Percentiles rank a stretch among this genome's conserved stretches.
phyloP scores from a whole-genome alignment of 106 monocot species.

The Chionographis japonica region DNA sequence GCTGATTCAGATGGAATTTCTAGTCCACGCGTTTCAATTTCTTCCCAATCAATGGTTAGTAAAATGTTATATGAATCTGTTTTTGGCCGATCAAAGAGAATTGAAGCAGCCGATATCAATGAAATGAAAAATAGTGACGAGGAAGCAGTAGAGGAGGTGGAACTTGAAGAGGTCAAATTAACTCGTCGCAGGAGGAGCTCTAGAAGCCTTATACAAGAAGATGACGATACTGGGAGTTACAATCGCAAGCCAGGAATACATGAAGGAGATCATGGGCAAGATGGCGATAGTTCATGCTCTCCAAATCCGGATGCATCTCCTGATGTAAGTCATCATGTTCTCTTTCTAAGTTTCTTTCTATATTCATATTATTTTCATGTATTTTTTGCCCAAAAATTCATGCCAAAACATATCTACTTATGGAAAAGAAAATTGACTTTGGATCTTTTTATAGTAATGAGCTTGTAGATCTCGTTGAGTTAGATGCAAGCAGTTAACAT shows the following conservation, averaged over 20 bases:
- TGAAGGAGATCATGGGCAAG: neutral
- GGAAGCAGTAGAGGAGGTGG: neutral
- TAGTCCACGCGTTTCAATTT: neutral
- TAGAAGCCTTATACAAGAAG: neutral
- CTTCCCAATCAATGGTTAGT: slow-evolving; percentile 19
- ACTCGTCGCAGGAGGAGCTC: neutral
- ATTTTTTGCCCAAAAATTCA: neutral
- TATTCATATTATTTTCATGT: neutral
- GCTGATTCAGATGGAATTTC: slow-evolving; percentile 6
- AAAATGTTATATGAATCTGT: slow-evolving; percentile 14
- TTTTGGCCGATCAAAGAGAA: slow-evolving; percentile 19
- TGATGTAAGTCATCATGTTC: neutral
- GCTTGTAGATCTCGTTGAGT: no score
- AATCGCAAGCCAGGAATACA: neutral
- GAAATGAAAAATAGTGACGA: slow-evolving; percentile 7
- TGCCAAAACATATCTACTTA: no score
- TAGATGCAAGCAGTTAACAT: no score
- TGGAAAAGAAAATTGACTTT: no score
- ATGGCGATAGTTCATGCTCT: slow-evolving; percentile 2
- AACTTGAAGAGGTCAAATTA: slow-evolving; percentile 1
- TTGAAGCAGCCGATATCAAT: neutral
- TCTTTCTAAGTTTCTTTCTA: neutral
- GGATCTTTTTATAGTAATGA: no score
- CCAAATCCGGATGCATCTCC: slow-evolving; percentile 8
- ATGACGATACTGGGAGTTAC: neutral